Evolutionary conservation across 164 flowering plant genomes (phyloP).

Genomic region (Saururus chinensis): DNA sequence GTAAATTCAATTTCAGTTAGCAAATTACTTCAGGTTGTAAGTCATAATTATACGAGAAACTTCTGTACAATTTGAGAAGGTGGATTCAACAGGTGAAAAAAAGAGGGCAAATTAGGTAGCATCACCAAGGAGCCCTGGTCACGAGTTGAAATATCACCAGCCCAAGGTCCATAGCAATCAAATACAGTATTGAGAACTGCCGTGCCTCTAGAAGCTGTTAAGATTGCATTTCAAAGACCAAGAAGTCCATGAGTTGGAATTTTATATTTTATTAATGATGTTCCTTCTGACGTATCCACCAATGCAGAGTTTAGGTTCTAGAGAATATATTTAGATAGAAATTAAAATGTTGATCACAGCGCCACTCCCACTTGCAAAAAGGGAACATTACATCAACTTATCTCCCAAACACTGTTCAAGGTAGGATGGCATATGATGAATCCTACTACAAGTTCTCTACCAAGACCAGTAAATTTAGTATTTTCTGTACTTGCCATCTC

Average conservation of each 20-base stretch:
- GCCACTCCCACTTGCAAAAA: not conserved
- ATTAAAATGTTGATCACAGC: not conserved
- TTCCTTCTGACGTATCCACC: constrained; percentile 68
- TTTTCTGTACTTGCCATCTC: too few relatives aligned
- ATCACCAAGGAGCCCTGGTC: constrained; percentile 94
- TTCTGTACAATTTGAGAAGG: too few relatives aligned
- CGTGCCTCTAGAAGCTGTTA: constrained; percentile 95
- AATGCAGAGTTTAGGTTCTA: not conserved
- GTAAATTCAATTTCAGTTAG: constrained; percentile 7
- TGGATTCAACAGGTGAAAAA: too few relatives aligned
- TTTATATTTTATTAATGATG: constrained; percentile 61
- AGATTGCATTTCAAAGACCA: constrained; percentile 82
- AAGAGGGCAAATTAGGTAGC: not conserved
- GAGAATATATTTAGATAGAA: not conserved
- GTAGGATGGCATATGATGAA: too few relatives aligned
- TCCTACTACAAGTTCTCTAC: too few relatives aligned
- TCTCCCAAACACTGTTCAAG: too few relatives aligned
- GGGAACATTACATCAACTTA: too few relatives aligned
- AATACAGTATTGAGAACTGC: constrained; percentile 91
- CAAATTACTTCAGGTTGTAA: constrained; percentile 1
- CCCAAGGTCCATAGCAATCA: constrained; percentile 93
- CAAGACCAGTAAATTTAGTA: too few relatives aligned
- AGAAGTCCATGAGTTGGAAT: constrained; percentile 99
- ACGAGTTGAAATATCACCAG: constrained; percentile 83
- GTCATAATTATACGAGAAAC: too few relatives aligned